A percentile compares a stretch with the other conserved stretches of the same genome.
These are phyloP conservation scores for Neurospora terricola DNA, from an alignment of 495 filamentous ascomycete species.

Conservation along the genomic window DNA sequence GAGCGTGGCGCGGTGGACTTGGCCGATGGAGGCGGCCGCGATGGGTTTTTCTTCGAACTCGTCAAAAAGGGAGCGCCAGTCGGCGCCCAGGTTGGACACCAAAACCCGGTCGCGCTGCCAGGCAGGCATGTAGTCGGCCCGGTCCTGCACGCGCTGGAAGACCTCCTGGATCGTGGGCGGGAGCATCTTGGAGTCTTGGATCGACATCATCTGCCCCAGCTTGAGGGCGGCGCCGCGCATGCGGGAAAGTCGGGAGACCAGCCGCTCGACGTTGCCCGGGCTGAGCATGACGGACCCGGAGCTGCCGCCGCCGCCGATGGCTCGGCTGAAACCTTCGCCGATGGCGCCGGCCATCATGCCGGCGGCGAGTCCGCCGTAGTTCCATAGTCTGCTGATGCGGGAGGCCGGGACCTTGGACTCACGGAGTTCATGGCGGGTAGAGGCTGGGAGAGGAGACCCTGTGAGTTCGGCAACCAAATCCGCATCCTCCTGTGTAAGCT, in stretches of 20 bases:
- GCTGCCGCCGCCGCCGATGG: conserved; percentile 43
- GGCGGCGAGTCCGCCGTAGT: conserved; percentile 84
- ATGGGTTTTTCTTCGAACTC: conserved; percentile 87
- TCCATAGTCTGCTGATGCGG: conserved; percentile 78
- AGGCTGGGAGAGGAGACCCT: background rate
- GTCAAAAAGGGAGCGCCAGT: conserved; percentile 77
- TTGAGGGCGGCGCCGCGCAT: conserved; percentile 99
- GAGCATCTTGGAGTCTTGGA: conserved; percentile 96
- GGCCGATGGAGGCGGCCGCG: conserved; percentile 94
- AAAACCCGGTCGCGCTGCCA: conserved; percentile 85
- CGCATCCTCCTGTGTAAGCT: conserved; percentile 5
- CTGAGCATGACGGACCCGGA: conserved; percentile 77
- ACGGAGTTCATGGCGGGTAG: conserved; percentile 55
- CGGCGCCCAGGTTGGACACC: conserved; percentile 60
- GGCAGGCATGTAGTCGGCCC: conserved; percentile 94
- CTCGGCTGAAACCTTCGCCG: conserved; percentile 68
- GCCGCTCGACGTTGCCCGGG: conserved; percentile 77
- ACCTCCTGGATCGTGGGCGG: conserved; percentile 77
- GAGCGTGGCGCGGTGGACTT: conserved; percentile 84
- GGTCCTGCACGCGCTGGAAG: conserved; percentile 88
- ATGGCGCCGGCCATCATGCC: conserved; percentile 95
- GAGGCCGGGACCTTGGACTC: conserved; percentile 89
- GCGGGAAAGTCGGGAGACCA: conserved; percentile 82
- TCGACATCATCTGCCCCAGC: conserved; percentile 92
- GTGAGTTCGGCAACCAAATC: conserved; percentile 10